Evolutionary conservation across 306 rosid genomes (phyloP).

Genomic region (Rubus parviflorus): DNA sequence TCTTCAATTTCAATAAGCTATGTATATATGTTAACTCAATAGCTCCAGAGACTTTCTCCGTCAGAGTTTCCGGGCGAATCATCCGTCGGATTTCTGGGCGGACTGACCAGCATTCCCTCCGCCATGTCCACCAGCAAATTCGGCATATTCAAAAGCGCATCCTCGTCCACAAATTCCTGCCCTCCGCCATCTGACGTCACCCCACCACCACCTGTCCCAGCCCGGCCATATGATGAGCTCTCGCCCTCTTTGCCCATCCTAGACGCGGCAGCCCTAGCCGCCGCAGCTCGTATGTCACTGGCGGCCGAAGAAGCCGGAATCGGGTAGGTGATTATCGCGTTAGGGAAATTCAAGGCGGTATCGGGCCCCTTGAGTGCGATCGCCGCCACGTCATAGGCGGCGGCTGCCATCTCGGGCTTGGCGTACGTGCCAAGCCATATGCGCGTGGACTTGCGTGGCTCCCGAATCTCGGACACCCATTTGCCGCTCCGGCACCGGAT

Average conservation of each 20-base stretch:
- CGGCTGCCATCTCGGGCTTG: conserved; percentile 85
- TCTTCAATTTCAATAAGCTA: neutral
- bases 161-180: conserved; percentile 46
- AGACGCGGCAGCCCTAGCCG: conserved; percentile 66
- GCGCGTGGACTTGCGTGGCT: conserved; percentile 86
- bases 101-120: conserved; percentile 55
- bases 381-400: conserved; percentile 94
- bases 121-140: conserved; percentile 54
- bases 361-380: conserved; percentile 77
- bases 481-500: conserved; percentile 76
- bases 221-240: neutral
- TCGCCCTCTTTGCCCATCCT: conserved; percentile 3
- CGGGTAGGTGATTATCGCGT: conserved; percentile 46
- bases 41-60: conserved; percentile 47
- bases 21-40: neutral
- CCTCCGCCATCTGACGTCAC: neutral
- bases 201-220: neutral
- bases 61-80: conserved; percentile 36
- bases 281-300: conserved; percentile 69
- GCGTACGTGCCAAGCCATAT: conserved; percentile 94
- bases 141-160: conserved; percentile 49
- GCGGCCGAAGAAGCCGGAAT: conserved; percentile 69
- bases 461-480: conserved; percentile 95
- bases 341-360: conserved; percentile 68
- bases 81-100: conserved; percentile 45